Percentiles rank a stretch among this genome's conserved stretches.
These are phyloP conservation scores for Hirschioporus abietinus DNA, from an alignment of 768 basidiomycete species.

Conservation along the genomic window DNA sequence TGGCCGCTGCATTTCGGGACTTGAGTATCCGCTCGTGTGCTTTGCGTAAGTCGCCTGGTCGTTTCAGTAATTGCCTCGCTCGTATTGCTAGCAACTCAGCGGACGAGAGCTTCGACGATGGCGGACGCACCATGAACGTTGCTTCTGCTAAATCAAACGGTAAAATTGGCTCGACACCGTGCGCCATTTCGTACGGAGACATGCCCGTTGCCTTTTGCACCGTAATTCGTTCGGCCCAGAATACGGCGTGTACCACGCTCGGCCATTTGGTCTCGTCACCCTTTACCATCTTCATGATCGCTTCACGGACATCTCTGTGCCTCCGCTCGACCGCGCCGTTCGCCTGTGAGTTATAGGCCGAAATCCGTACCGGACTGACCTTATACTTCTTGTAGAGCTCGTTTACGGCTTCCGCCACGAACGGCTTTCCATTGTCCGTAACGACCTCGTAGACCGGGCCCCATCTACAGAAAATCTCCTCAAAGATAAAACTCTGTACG, in stretches of 20 bases:
- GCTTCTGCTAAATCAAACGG: slow-evolving; percentile 19
- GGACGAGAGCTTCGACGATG: slow-evolving; percentile 2
- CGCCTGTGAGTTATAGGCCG: slow-evolving; percentile 35
- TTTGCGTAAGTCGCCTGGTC: slow-evolving; percentile 4
- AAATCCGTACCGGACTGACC: slow-evolving; percentile 36
- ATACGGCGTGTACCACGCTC: slow-evolving; percentile 16
- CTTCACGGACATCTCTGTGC: slow-evolving; percentile 27
- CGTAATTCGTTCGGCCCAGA: slow-evolving; percentile 36
- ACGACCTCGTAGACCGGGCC: slow-evolving; percentile 33
- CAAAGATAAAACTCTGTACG: slow-evolving; percentile 28
- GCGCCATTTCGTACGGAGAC: slow-evolving; percentile 21
- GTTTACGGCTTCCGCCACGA: slow-evolving; percentile 19
- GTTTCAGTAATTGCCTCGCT: slow-evolving; percentile 12
- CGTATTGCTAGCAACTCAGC: slow-evolving; percentile 12
- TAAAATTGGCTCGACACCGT: slow-evolving; percentile 13
- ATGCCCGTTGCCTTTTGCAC: slow-evolving; percentile 23
- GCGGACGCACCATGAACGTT: slow-evolving; percentile 13
- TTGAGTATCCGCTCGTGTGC: neutral
- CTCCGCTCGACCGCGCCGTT: slow-evolving; percentile 33
- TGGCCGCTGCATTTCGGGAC: neutral
- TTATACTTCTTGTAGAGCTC: slow-evolving; percentile 23
- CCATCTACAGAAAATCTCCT: slow-evolving; percentile 35
- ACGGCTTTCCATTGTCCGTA: slow-evolving; percentile 35
- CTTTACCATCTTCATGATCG: slow-evolving; percentile 28
- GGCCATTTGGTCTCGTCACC: slow-evolving; percentile 18